A percentile compares a stretch with the other conserved stretches of the same genome.
These are phyloP conservation scores for Marchantia paleacea DNA, from an alignment of 225 moss, liverwort and hornwort species.

Conservation along the genomic window DNA sequence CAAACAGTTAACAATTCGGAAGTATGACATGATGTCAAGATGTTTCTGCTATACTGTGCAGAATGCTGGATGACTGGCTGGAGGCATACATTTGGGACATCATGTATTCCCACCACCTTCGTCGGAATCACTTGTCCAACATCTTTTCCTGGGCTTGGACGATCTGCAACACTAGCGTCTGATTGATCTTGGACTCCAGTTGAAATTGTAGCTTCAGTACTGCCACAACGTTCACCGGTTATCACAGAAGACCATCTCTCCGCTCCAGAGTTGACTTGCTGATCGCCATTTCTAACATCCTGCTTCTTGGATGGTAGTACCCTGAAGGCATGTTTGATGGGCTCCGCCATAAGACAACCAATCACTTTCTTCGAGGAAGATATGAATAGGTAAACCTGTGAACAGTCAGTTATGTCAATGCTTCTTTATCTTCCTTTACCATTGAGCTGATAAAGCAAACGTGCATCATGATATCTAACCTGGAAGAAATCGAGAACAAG, in stretches of 20 bases:
- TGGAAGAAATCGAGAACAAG: no score
- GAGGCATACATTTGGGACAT: not conserved
- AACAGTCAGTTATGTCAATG: not conserved
- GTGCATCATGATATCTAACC: not conserved
- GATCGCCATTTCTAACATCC: conserved; percentile 7
- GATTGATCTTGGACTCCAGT: not conserved
- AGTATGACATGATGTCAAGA: not conserved
- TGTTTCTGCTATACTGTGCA: not conserved
- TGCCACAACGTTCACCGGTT: not conserved
- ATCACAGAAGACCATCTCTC: not conserved
- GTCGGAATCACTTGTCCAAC: no score
- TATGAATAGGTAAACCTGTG: conserved; percentile 86
- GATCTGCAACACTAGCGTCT: not conserved
- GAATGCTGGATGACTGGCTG: not conserved
- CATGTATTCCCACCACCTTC: not conserved
- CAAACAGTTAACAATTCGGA: not conserved
- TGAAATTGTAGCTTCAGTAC: not conserved
- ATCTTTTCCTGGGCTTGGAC: not conserved
- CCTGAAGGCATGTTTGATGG: conserved; percentile 61
- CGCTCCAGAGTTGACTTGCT: not conserved
- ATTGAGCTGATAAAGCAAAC: not conserved
- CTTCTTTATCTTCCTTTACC: not conserved
- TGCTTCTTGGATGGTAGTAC: conserved; percentile 47
- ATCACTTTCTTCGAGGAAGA: conserved; percentile 77
- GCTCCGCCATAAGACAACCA: conserved; percentile 85